These are phyloP conservation scores for Acanthamoeba lenticulata DNA, from an alignment of 208 protist species.

Conservation along the genomic window DNA sequence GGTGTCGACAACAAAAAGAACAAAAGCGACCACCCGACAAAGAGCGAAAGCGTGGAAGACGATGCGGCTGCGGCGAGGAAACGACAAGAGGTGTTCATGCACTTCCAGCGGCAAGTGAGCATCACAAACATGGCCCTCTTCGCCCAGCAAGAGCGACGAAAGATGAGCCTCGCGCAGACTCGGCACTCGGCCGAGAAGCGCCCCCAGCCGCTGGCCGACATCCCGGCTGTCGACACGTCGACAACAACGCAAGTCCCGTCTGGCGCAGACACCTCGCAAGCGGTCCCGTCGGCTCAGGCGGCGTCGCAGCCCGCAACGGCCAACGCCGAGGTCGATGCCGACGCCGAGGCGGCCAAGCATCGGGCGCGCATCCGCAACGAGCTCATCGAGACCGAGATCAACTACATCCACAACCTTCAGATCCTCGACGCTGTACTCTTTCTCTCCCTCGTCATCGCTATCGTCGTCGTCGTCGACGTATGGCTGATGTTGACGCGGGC, in stretches of 20 bases:
- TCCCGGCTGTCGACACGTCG: background rate
- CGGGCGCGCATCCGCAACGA: background rate
- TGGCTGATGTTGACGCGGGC: background rate
- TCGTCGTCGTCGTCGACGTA: background rate
- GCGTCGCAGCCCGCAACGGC: too few species aligned
- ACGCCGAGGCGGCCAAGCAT: background rate
- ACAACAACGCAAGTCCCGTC: too few species aligned
- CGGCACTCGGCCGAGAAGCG: background rate
- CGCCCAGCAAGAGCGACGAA: conserved; percentile 17
- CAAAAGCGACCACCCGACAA: background rate
- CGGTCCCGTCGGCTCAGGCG: too few species aligned
- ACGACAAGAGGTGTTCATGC: background rate
- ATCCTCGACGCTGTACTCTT: conserved; percentile 1
- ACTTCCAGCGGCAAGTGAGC: conserved; percentile 59
- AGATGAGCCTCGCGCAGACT: background rate
- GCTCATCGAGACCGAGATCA: conserved; percentile 63
- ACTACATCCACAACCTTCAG: conserved; percentile 62
- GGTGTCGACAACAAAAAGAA: background rate
- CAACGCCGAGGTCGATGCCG: background rate
- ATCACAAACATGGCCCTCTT: conserved; percentile 61
- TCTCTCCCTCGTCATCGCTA: background rate
- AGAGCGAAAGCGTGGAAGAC: background rate
- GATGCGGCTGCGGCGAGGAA: background rate
- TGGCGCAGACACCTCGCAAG: too few species aligned
- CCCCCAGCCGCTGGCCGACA: background rate